Percentiles rank a stretch among this genome's conserved stretches.
phyloP scores from a whole-genome alignment of 2,329 filamentous ascomycete species.

The Scolecobasidium constrictum region DNA sequence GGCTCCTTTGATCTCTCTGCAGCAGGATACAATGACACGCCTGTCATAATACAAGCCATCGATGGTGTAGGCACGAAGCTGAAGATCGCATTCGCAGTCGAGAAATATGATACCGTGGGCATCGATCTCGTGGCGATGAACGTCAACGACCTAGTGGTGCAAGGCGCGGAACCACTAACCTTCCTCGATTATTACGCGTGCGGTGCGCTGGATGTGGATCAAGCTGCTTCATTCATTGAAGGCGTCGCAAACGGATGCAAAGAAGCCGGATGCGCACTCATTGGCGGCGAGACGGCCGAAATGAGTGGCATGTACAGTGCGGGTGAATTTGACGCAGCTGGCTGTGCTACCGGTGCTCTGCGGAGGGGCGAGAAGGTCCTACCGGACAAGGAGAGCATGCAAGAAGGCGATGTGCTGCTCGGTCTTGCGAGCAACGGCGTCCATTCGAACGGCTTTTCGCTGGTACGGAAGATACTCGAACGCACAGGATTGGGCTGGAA shows the following conservation, averaged over 20 bases:
- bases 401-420: constrained; percentile 70
- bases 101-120: constrained; percentile 87
- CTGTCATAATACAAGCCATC: constrained; percentile 84
- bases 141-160: constrained; percentile 93
- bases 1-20: constrained; percentile 70
- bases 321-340: constrained; percentile 87
- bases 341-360: constrained; percentile 80
- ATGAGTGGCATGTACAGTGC: constrained; percentile 92
- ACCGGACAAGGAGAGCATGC: constrained; percentile 67
- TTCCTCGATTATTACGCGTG: constrained; percentile 98
- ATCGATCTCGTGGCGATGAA: constrained; percentile 99
- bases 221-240: constrained; percentile 76
- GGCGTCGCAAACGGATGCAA: constrained; percentile 83
- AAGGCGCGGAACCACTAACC: constrained; percentile 88
- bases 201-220: constrained; percentile 69
- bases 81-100: constrained; percentile 83
- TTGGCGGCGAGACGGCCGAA: constrained; percentile 96
- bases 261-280: constrained; percentile 74
- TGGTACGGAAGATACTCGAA: constrained; percentile 83
- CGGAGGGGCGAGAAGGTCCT: constrained; percentile 53
- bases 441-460: constrained; percentile 95
- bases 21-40: constrained; percentile 60
- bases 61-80: constrained; percentile 96
- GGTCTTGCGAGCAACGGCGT: constrained; percentile 77
- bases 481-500: constrained; percentile 60